phyloP scores from a whole-genome alignment of 192 early-diverging fungal species.

The Podila epigama region DNA sequence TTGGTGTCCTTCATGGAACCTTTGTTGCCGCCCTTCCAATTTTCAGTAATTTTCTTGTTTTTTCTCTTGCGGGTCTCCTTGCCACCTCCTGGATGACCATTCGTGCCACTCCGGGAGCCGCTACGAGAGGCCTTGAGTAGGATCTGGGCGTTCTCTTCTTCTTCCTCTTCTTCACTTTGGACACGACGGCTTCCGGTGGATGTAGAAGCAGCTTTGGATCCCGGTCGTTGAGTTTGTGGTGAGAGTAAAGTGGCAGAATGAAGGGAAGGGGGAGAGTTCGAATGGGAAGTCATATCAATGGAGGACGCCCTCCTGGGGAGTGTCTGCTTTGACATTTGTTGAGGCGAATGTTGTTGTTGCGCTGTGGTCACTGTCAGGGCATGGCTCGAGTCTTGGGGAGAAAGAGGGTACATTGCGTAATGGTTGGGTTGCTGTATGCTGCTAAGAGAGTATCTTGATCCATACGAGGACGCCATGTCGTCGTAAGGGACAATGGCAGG shows the following conservation, averaged over 20 bases:
- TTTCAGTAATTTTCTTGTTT: too few species aligned
- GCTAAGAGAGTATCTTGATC: constrained; percentile 15
- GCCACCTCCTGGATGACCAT: neutral
- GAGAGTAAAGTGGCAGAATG: neutral
- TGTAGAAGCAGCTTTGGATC: neutral
- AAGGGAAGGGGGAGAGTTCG: neutral
- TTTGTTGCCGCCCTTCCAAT: neutral
- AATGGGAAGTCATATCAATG: neutral
- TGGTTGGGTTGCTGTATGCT: constrained; percentile 6
- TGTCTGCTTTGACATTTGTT: constrained; percentile 1
- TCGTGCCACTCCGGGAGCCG: neutral
- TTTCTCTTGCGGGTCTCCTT: neutral
- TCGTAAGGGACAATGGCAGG: constrained; percentile 2
- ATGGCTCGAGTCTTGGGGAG: constrained; percentile 7
- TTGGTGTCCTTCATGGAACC: neutral
- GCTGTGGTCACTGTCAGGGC: neutral
- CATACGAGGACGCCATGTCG: neutral
- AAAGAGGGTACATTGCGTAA: constrained; percentile 13
- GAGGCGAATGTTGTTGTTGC: neutral
- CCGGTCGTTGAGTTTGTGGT: neutral
- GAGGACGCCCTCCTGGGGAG: neutral
- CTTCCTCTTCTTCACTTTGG: constrained; percentile 1
- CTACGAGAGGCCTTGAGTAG: constrained; percentile 2
- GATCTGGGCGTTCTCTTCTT: constrained; percentile 29
- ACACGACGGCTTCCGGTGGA: neutral